These are phyloP conservation scores for Phaeotremella fagi DNA, from an alignment of 768 basidiomycete species.

Conservation along the genomic window DNA sequence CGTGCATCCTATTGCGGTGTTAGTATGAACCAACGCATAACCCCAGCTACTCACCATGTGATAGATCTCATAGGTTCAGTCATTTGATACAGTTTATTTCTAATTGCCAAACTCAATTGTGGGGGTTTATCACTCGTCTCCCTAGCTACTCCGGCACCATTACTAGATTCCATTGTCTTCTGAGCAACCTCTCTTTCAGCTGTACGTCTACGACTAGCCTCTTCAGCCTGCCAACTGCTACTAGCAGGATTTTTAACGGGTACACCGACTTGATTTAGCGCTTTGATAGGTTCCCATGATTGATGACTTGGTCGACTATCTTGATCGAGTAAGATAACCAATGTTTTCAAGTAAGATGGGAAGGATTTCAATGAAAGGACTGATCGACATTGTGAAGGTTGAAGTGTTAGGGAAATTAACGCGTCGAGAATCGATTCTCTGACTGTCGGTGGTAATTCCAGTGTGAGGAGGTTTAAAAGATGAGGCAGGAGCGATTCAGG, in stretches of 20 bases:
- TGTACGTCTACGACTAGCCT: constrained; percentile 16
- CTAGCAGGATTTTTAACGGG: constrained; percentile 28
- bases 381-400: constrained; percentile 63
- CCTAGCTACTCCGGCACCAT: constrained; percentile 11
- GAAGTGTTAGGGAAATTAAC: constrained; percentile 63
- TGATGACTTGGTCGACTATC: constrained; percentile 1
- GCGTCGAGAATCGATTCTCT: constrained; percentile 63
- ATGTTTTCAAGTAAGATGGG: constrained; percentile 23
- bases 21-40: too few relatives aligned
- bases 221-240: constrained; percentile 9
- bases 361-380: constrained; percentile 48
- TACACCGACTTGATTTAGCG: constrained; percentile 3
- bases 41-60: constrained; percentile 46
- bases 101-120: constrained; percentile 6
- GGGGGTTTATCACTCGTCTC: constrained; percentile 33
- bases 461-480: constrained; percentile 32
- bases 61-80: constrained; percentile 38
- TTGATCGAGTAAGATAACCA: constrained; percentile 23
- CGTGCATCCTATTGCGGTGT: constrained; percentile 67
- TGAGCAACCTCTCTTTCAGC: constrained; percentile 28
- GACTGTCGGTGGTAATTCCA: constrained; percentile 52
- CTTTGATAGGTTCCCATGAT: constrained; percentile 5
- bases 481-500: constrained; percentile 26
- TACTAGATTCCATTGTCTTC: constrained; percentile 19
- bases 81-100: constrained; percentile 28